Evolutionary conservation across 2,329 filamentous ascomycete species (phyloP).

Genomic region (Fusarium mundagurra): DNA sequence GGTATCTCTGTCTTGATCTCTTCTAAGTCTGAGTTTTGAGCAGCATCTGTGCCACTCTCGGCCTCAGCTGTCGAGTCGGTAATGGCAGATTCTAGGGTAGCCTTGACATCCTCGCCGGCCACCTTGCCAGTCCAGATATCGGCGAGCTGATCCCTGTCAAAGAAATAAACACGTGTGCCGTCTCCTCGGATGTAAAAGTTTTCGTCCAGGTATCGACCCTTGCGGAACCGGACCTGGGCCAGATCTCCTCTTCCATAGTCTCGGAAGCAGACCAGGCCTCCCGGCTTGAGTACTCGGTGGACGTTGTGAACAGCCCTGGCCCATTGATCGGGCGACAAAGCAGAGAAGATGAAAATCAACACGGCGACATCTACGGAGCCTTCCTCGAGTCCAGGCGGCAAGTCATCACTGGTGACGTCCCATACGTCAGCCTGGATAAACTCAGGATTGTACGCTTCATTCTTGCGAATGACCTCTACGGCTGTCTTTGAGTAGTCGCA

Average conservation of each 20-base stretch:
- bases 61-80: background rate
- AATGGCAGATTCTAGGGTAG: background rate
- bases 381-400: slow-evolving; percentile 81
- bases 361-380: slow-evolving; percentile 90
- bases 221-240: slow-evolving; percentile 96
- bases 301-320: slow-evolving; percentile 82
- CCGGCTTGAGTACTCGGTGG: slow-evolving; percentile 84
- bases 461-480: slow-evolving; percentile 87
- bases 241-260: slow-evolving; percentile 97
- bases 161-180: slow-evolving; percentile 97
- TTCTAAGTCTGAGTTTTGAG: slow-evolving; percentile 25
- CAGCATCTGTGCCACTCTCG: background rate
- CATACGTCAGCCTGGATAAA: slow-evolving; percentile 91
- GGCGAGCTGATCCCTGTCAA: slow-evolving; percentile 84
- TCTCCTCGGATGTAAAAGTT: slow-evolving; percentile 98
- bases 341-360: slow-evolving; percentile 98
- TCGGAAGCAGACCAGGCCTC: slow-evolving; percentile 92
- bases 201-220: slow-evolving; percentile 91
- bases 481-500: slow-evolving; percentile 97
- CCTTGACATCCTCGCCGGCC: slow-evolving; percentile 28
- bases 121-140: slow-evolving; percentile 75
- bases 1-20: slow-evolving; percentile 38
- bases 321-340: slow-evolving; percentile 88
- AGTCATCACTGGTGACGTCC: slow-evolving; percentile 79
- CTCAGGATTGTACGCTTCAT: slow-evolving; percentile 77